Base-by-base conservation (phyloP, 768 basidiomycete species). In the Cyathus striatus region DNA sequence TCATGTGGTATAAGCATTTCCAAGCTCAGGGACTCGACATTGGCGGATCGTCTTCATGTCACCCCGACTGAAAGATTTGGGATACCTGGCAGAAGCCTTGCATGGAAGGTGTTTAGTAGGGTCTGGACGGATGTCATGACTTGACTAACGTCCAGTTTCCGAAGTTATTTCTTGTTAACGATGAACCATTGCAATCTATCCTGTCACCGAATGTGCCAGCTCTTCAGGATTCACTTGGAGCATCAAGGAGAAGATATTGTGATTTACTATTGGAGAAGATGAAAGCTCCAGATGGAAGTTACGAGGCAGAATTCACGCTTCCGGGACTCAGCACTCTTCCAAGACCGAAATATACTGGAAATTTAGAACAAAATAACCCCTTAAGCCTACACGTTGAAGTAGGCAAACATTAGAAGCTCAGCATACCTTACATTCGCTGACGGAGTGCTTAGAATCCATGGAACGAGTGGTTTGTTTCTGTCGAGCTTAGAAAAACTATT, bases 391-490 rank as follows among this genome's bases (percentile, higher is more conserved):
- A 91, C 52, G 74, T 82, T 43, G 80, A 89, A 72, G 85, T 86
- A 43, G 37, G 66, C 48, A 1, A 37, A 10, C 35, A 9, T 30
- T 30, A 10, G 18, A 35, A 22, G 23, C 14, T 23, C 25, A 9
- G 23, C 37, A 25, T 17, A 39, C 46, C 38, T 23, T 44, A 25
- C 41, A 39, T 40, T 36, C n/a, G n/a, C 22, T 35, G 40, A 30
- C 27, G n/a, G n/a, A 2, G 9, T 22, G 44, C 38, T n/a, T 47
- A 94, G 83, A 96, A 94, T 63, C 94, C 94, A 7, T 99, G 96
- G 96, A 86, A 81, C 52, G 78, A 81, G 37, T 98, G 92, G 90
- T 99, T 97, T 61, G 71, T 81, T 22, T 79, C 91, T 30, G 74
- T 93, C 14, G 96, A 98, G 46, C 68, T 97, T 27, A 76, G 93